Evolutionary conservation across 805 yeast genomes (phyloP).

Genomic region (Candida dendrica): DNA sequence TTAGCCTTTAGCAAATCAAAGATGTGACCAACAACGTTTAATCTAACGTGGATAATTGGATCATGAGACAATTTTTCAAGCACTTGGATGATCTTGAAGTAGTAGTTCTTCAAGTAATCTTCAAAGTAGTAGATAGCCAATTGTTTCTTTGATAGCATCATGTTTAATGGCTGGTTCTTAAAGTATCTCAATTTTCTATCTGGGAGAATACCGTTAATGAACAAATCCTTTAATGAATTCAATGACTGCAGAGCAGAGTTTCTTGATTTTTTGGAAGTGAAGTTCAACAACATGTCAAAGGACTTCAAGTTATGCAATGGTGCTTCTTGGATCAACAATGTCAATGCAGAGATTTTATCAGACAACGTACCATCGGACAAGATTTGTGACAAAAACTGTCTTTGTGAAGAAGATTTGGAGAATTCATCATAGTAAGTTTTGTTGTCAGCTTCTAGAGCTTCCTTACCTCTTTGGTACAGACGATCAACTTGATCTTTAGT

Average conservation of each 20-base stretch:
- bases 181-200: slow-evolving; percentile 77
- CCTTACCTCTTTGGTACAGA: slow-evolving; percentile 60
- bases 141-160: slow-evolving; percentile 41
- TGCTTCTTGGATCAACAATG: slow-evolving; percentile 89
- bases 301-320: slow-evolving; percentile 87
- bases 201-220: slow-evolving; percentile 76
- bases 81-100: slow-evolving; percentile 67
- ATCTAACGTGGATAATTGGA: slow-evolving; percentile 80
- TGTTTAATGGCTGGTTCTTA: slow-evolving; percentile 57
- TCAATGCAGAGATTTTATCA: slow-evolving; percentile 92
- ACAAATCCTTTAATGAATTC: slow-evolving; percentile 83
- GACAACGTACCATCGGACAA: slow-evolving; percentile 87
- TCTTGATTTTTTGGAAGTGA: slow-evolving; percentile 87
- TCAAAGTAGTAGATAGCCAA: slow-evolving; percentile 79
- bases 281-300: slow-evolving; percentile 65
- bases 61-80: slow-evolving; percentile 84
- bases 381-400: slow-evolving; percentile 81
- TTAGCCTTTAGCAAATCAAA: slow-evolving; percentile 75
- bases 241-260: slow-evolving; percentile 89
- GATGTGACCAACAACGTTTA: slow-evolving; percentile 66
- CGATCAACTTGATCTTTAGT: slow-evolving; percentile 50
- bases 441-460: slow-evolving; percentile 63
- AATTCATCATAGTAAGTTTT: slow-evolving; percentile 63
- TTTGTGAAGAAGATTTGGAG: slow-evolving; percentile 70
- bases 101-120: slow-evolving; percentile 74